Evolutionary conservation across 805 yeast species (phyloP).

Genomic region (Saccharomycopsis malanga): DNA sequence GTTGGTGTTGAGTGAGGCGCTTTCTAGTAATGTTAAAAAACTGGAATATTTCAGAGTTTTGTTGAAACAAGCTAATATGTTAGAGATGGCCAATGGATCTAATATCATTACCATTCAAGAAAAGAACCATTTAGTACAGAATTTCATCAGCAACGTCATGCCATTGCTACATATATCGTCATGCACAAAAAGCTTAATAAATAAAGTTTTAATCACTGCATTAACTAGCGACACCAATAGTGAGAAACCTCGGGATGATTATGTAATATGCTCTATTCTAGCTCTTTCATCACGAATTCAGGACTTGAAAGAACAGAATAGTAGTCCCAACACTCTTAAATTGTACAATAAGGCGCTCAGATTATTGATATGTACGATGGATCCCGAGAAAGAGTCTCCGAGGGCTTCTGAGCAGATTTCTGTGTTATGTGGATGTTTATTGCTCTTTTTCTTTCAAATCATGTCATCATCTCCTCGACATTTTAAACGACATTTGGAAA

Average conservation of each 20-base stretch:
- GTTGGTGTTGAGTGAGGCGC: no score
- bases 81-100: not conserved
- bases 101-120: not conserved
- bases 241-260: not conserved
- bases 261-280: slow-evolving; percentile 10
- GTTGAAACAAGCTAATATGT: not conserved
- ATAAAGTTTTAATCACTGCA: not conserved
- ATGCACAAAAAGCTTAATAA: not conserved
- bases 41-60: not conserved
- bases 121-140: slow-evolving; percentile 10
- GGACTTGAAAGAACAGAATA: slow-evolving; percentile 1
- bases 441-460: slow-evolving; percentile 17
- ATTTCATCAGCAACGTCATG: slow-evolving; percentile 10
- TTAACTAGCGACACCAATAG: slow-evolving; percentile 6
- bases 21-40: no score
- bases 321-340: not conserved
- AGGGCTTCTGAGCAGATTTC: not conserved
- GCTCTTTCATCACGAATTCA: slow-evolving; percentile 10
- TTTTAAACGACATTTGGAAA: slow-evolving; percentile 9
- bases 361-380: slow-evolving; percentile 6
- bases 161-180: slow-evolving; percentile 10
- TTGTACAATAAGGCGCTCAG: slow-evolving; percentile 12
- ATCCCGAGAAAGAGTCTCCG: not conserved
- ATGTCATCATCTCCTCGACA: slow-evolving; percentile 7
- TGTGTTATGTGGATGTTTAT: not conserved